Conservation (phyloP, 352 stramenopile species). For the Blastocystis sp. region DNA sequence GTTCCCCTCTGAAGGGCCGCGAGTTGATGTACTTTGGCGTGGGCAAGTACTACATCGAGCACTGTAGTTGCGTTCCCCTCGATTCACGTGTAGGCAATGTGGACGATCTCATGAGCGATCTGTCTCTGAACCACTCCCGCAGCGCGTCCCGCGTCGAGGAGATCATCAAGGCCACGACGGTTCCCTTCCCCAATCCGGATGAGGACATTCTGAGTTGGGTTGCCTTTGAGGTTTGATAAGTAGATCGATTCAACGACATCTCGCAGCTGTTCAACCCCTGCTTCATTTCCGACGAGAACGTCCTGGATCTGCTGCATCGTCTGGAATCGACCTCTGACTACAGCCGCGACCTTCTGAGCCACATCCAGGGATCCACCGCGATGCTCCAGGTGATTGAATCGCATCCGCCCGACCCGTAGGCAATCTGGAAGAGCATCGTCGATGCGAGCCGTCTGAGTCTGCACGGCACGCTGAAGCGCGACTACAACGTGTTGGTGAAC, state of each 20-base stretch:
- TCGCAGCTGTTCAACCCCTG: conserved; percentile 54
- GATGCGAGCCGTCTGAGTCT: conserved; percentile 25
- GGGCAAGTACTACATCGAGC: conserved; percentile 23
- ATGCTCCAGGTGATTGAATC: not conserved
- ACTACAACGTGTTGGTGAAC: conserved; percentile 13
- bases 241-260: conserved; percentile 25
- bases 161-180: not conserved
- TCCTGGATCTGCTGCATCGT: conserved; percentile 30
- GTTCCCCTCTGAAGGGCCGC: not conserved
- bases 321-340: conserved; percentile 19
- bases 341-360: not conserved
- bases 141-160: not conserved
- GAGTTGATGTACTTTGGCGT: conserved; percentile 34
- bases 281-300: conserved; percentile 23
- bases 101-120: conserved; percentile 24
- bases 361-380: not conserved
- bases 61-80: not conserved
- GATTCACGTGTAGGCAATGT: not conserved
- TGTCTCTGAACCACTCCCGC: conserved; percentile 15
- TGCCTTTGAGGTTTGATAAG: not conserved
- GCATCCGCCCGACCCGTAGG: not conserved
- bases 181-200: not conserved
- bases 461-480: conserved; percentile 45
- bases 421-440: not conserved
- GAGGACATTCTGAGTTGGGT: conserved; percentile 1